Conservation (phyloP, 352 stramenopile genomes). For the Globisporangium emineosum region DNA sequence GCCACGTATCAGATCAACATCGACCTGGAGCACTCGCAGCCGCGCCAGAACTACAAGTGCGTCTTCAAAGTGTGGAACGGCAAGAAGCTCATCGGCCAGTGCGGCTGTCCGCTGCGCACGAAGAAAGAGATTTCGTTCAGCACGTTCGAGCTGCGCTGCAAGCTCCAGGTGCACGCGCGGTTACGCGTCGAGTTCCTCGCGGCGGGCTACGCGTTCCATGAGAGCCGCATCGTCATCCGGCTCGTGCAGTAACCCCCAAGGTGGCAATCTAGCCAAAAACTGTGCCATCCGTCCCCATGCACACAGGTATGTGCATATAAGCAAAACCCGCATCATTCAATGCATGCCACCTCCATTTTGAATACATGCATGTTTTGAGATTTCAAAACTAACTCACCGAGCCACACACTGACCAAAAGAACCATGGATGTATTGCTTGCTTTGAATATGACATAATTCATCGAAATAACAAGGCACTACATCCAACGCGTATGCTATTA, state of each 20-base stretch:
- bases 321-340: too few species aligned
- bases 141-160: conserved; percentile 30
- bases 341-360: too few species aligned
- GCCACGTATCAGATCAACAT: conserved; percentile 43
- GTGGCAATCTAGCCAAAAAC: too few species aligned
- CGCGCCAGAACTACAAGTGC: conserved; percentile 25
- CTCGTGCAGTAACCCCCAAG: conserved; percentile 22
- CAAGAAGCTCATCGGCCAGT: conserved; percentile 40
- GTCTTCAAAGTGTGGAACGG: conserved; percentile 38
- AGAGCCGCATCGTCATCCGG: conserved; percentile 36
- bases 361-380: too few species aligned
- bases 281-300: too few species aligned
- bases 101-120: conserved; percentile 27
- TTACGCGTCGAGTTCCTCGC: conserved; percentile 41
- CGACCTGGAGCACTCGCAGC: conserved; percentile 32
- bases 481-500: too few species aligned
- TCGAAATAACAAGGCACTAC: too few species aligned
- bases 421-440: too few species aligned
- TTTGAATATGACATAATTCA: too few species aligned
- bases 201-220: conserved; percentile 40
- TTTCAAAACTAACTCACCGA: too few species aligned
- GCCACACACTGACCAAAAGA: too few species aligned
- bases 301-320: too few species aligned
- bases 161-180: conserved; percentile 29
- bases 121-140: conserved; percentile 31